These are phyloP conservation scores for Dioszegia aurantiaca DNA, from an alignment of 768 basidiomycete genomes.

Conservation along the genomic window DNA sequence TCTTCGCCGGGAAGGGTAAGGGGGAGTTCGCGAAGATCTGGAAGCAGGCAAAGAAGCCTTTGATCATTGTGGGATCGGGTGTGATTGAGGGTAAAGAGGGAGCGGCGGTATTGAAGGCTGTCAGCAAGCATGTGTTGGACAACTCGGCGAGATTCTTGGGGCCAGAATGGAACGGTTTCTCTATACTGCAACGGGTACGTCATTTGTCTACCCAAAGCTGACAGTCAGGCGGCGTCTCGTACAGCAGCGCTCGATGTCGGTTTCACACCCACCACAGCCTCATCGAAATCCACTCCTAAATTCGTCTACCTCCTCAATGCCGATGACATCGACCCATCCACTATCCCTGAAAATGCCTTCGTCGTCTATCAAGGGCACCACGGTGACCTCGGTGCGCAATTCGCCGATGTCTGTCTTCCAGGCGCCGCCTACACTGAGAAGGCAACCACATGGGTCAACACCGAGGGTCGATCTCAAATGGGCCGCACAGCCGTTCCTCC, in stretches of 20 bases:
- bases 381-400: conserved; percentile 91
- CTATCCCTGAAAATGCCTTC: conserved; percentile 86
- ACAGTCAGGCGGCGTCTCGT: conserved; percentile 74
- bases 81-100: conserved; percentile 82
- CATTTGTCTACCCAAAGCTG: background rate
- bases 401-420: conserved; percentile 95
- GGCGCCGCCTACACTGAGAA: conserved; percentile 93
- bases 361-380: conserved; percentile 99
- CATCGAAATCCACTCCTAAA: conserved; percentile 74
- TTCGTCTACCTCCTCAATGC: conserved; percentile 96
- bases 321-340: conserved; percentile 82
- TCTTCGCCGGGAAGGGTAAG: conserved; percentile 64
- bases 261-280: conserved; percentile 79
- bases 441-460: conserved; percentile 89
- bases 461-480: conserved; percentile 87
- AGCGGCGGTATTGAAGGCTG: conserved; percentile 67
- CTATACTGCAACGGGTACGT: conserved; percentile 81
- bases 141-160: conserved; percentile 74
- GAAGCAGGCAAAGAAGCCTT: conserved; percentile 79
- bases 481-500: conserved; percentile 87
- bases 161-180: conserved; percentile 94
- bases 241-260: conserved; percentile 92
- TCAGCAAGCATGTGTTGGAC: conserved; percentile 74
- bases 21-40: conserved; percentile 75
- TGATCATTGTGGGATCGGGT: conserved; percentile 89